Conservation (phyloP, 116 monocot species). For the Dioscorea cayenensis region DNA sequence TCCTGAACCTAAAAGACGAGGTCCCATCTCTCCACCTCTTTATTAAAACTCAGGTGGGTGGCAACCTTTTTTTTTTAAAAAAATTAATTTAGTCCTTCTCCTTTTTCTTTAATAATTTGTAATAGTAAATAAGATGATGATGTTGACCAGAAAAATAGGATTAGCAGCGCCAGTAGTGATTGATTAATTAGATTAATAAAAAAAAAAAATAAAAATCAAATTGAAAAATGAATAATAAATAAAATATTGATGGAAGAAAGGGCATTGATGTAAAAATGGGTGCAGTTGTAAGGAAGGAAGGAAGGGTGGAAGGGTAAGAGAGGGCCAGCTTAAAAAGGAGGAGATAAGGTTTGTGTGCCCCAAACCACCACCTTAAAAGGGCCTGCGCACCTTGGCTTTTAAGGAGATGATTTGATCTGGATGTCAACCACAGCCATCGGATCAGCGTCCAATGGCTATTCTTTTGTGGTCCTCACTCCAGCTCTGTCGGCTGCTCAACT, state of each 20-base stretch:
- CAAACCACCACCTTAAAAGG: conserved; percentile 36
- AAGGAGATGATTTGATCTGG: conserved; percentile 10
- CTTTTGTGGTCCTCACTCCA: conserved; percentile 14
- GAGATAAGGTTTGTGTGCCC: conserved; percentile 41
- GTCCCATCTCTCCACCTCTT: conserved; percentile 15
- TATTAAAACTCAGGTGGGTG: conserved; percentile 25
- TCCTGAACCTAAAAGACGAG: not conserved
- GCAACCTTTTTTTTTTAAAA: not conserved
- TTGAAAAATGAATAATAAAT: too few species aligned
- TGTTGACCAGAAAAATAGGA: too few species aligned
- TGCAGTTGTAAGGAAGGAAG: too few species aligned
- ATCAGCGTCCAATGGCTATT: conserved; percentile 3
- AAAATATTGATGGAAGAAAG: not conserved
- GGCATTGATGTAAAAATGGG: not conserved
- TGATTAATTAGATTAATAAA: not conserved
- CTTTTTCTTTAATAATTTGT: not conserved
- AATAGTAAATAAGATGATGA: not conserved
- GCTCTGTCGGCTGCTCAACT: conserved; percentile 14
- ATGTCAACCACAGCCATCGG: conserved; percentile 1
- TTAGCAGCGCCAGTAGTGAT: too few species aligned
- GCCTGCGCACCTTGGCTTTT: conserved; percentile 7
- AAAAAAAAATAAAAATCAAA: too few species aligned
- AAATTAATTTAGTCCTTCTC: too few species aligned
- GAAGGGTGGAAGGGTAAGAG: not conserved
- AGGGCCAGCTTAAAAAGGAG: conserved; percentile 44